These are phyloP conservation scores for Suillus paluster DNA, from an alignment of 768 basidiomycete genomes.

Conservation along the genomic window DNA sequence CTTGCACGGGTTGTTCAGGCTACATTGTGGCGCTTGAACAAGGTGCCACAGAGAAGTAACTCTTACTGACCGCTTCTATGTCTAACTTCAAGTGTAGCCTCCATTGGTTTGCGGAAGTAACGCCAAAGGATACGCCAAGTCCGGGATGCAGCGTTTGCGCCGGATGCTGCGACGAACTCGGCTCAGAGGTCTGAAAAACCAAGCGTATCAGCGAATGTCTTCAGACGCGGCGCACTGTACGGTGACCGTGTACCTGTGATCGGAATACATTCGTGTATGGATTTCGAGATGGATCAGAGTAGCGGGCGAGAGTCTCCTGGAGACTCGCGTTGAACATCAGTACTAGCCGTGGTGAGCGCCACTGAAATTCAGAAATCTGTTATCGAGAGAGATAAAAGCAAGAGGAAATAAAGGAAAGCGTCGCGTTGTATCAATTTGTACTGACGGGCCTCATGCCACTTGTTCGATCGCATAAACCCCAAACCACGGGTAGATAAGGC, in stretches of 20 bases:
- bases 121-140: background rate
- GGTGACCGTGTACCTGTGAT: background rate
- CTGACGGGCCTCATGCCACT: background rate
- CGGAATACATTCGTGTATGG: background rate
- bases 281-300: constrained; percentile 4
- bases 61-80: background rate
- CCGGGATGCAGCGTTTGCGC: background rate
- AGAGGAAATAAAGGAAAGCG: too few relatives aligned
- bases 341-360: background rate
- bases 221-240: background rate
- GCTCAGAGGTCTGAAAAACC: background rate
- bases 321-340: background rate
- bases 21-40: background rate
- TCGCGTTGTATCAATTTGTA: background rate
- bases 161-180: background rate
- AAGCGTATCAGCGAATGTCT: background rate
- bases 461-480: background rate
- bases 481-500: background rate
- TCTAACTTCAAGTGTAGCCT: background rate
- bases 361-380: background rate
- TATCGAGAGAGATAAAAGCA: background rate
- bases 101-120: background rate
- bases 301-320: background rate
- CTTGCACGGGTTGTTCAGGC: background rate
- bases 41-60: background rate